Base-by-base conservation (phyloP, 805 yeast genomes). In the Ogataea philodendri region DNA sequence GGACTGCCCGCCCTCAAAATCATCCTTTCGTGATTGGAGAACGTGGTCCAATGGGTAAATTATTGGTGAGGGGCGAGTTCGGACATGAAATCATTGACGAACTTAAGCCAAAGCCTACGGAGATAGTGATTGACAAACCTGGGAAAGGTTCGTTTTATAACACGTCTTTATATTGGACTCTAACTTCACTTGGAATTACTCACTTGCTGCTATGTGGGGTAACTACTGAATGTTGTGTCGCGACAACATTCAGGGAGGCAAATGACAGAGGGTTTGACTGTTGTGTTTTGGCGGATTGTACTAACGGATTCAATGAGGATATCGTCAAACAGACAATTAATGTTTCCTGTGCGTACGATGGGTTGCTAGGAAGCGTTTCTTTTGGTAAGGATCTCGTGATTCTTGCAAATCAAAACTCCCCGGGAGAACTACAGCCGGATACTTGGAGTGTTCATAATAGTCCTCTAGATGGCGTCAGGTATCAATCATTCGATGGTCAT, bases 151-250 rank as follows among this genome's bases (percentile, higher is more conserved):
- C 56, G 1, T 58, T 58, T 34, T 57, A 53, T 39, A 57, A 58
- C 42, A 58, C 63, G 6, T 55, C 54, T 26, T 35, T 58, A 8
- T 54, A 55, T 22, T 55, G 52, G 36, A 32, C 46, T 7, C 44
- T 58, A 13, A 56, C 51, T 3, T 41, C 57, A 2, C 35, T 55
- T 13, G 61, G 62, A 3, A 35, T 58, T 7, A 55, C 60, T 5
- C 59, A 55, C 31, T 23, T 58, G 15, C 22, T 58, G 14, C 37
- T 58, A 10, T 42, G 54, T 20, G 63, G 63, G 7, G 62, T 58
- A n/a, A 58, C 63, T 8, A 55, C 63, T 2, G 63, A 58, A 40
- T 57, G 61, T 40, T 58, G 63, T 36, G 63, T 58, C 2, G 51
- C 61, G 9, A 51, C 60, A 5, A 58, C 63, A 5, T 55, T 56